These are phyloP conservation scores for Suillus paluster DNA, from an alignment of 768 basidiomycete species.

Conservation along the genomic window DNA sequence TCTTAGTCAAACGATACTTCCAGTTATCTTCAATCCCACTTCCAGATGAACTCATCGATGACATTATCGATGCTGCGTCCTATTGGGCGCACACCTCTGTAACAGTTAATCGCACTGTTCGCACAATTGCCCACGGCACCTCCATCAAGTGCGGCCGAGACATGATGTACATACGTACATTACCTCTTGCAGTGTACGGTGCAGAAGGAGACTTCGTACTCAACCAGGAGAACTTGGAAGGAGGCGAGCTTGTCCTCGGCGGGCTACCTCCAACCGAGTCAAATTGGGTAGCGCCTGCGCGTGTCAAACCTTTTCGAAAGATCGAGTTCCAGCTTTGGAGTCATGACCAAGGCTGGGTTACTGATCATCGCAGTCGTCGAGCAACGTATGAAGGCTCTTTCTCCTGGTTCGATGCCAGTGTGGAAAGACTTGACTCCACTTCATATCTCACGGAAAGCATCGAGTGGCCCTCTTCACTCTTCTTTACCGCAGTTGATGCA, in stretches of 20 bases:
- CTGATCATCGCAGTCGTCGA: not conserved
- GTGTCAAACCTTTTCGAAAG: not conserved
- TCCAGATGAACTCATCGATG: constrained; percentile 5
- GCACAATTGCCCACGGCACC: too few species aligned
- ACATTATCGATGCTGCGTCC: constrained; percentile 37
- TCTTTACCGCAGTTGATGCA: not conserved
- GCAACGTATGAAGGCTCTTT: constrained; percentile 3
- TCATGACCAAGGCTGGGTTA: constrained; percentile 7
- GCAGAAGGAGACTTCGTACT: constrained; percentile 9
- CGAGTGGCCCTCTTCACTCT: not conserved
- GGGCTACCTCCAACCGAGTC: not conserved
- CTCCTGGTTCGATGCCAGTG: constrained; percentile 4
- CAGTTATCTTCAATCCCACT: not conserved
- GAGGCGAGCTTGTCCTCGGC: not conserved
- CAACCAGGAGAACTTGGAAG: not conserved
- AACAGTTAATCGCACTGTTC: not conserved
- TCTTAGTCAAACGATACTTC: constrained; percentile 9
- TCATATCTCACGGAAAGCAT: not conserved
- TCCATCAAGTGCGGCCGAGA: not conserved
- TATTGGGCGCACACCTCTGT: constrained; percentile 7
- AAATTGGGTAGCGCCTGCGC: not conserved
- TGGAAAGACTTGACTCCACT: constrained; percentile 1
- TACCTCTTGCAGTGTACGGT: constrained; percentile 7
- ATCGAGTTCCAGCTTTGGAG: constrained; percentile 14
- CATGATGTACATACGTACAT: constrained; percentile 12